phyloP scores from a whole-genome alignment of 164 flowering plant species.

The Aristolochia contorta region DNA sequence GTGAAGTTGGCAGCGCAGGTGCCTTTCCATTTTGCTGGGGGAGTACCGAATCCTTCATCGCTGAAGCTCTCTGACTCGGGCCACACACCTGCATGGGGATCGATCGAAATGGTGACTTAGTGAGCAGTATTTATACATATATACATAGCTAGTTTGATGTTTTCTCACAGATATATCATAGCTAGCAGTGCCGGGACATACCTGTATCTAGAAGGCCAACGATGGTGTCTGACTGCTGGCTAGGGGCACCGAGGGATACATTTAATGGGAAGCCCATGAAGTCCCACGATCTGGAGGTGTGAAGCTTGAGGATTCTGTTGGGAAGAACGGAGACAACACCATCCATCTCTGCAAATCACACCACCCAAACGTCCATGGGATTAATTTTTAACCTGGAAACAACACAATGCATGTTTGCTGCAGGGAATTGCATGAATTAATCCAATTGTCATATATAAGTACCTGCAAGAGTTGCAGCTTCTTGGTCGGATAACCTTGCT shows the following conservation, averaged over 20 bases:
- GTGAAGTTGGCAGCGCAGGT: constrained; percentile 32
- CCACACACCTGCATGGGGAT: constrained; percentile 47
- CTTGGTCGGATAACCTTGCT: constrained; percentile 30
- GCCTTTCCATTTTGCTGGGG: constrained; percentile 71
- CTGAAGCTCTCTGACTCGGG: constrained; percentile 48
- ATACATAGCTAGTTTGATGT: too few species aligned
- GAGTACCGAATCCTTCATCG: constrained; percentile 44
- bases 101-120: background rate
- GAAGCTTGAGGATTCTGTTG: constrained; percentile 23
- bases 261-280: constrained; percentile 23
- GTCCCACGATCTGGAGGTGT: constrained; percentile 52
- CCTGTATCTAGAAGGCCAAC: constrained; percentile 40
- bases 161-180: background rate
- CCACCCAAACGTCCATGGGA: too few species aligned
- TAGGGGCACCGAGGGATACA: background rate
- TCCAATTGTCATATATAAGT: background rate
- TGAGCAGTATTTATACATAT: background rate
- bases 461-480: constrained; percentile 32
- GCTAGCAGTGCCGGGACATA: background rate
- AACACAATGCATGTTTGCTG: background rate
- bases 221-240: constrained; percentile 24
- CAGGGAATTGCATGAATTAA: too few species aligned
- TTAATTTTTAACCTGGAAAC: too few species aligned
- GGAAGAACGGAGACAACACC: constrained; percentile 39
- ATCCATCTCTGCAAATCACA: constrained; percentile 26